Conservation (phyloP, 768 basidiomycete genomes). For the Tricholoma furcatifolium region DNA sequence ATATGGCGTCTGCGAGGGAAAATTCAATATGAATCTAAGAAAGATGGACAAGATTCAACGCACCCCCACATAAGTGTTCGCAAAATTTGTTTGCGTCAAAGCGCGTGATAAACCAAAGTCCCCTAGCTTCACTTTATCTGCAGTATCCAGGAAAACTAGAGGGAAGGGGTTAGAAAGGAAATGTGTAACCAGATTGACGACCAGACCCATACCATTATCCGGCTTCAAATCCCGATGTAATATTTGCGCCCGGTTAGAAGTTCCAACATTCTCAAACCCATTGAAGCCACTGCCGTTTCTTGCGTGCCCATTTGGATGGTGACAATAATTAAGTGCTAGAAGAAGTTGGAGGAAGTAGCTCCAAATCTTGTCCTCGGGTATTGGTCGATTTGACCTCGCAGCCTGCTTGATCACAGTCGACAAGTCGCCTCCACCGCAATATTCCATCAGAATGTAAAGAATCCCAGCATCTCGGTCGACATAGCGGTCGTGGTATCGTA, state of each 20-base stretch:
- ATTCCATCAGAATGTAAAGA: conserved; percentile 98
- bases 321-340: conserved; percentile 88
- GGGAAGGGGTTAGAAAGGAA: not conserved
- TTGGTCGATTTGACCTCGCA: conserved; percentile 60
- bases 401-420: conserved; percentile 84
- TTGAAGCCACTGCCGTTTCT: conserved; percentile 41
- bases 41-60: conserved; percentile 25
- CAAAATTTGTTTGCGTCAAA: conserved; percentile 83
- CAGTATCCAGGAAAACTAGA: conserved; percentile 85
- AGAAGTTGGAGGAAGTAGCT: conserved; percentile 93
- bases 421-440: conserved; percentile 95
- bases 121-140: conserved; percentile 88
- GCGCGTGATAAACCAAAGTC: conserved; percentile 97
- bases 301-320: conserved; percentile 69
- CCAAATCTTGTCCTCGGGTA: conserved; percentile 95
- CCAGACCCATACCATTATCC: conserved; percentile 79
- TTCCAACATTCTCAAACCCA: conserved; percentile 38
- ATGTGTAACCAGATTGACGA: not conserved
- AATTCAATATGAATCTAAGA: not conserved
- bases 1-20: conserved; percentile 80
- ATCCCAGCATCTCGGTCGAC: conserved; percentile 89
- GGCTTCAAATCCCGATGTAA: conserved; percentile 96
- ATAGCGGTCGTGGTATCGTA: conserved; percentile 89
- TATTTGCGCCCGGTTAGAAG: conserved; percentile 66
- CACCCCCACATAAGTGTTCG: conserved; percentile 96